Evolutionary conservation across 768 basidiomycete species (phyloP).

Genomic region (Suillus placidus): DNA sequence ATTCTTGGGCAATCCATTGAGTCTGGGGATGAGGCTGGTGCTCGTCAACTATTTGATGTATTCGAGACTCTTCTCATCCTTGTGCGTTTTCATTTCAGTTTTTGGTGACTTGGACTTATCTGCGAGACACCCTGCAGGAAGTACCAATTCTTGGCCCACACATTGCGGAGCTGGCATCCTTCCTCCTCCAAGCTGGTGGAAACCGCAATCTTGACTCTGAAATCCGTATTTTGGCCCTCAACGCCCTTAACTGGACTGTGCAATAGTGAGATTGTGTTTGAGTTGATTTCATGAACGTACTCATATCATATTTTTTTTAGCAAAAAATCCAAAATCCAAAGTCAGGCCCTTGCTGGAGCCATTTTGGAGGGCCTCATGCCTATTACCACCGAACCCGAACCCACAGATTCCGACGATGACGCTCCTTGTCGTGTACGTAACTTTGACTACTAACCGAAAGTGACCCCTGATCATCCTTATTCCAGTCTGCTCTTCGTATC

Average conservation of each 20-base stretch:
- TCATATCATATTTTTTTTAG: constrained; percentile 42
- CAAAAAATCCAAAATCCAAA: constrained; percentile 96
- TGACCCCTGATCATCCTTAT: constrained; percentile 14
- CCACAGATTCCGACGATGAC: constrained; percentile 91
- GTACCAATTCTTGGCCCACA: constrained; percentile 90
- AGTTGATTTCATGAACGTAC: background rate
- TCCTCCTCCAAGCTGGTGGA: constrained; percentile 83
- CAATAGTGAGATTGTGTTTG: constrained; percentile 69
- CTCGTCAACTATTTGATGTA: constrained; percentile 92
- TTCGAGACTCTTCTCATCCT: constrained; percentile 95
- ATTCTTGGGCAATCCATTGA: constrained; percentile 87
- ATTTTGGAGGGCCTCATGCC: constrained; percentile 94
- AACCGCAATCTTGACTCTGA: constrained; percentile 77
- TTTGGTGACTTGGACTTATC: constrained; percentile 12
- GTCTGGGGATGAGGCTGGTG: constrained; percentile 74
- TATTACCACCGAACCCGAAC: constrained; percentile 91
- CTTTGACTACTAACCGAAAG: background rate
- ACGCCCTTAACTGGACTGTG: constrained; percentile 95
- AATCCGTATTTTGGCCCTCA: constrained; percentile 87
- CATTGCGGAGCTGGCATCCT: constrained; percentile 83
- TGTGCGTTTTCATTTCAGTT: constrained; percentile 43
- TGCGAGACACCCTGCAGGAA: constrained; percentile 55
- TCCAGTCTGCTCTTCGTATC: constrained; percentile 88
- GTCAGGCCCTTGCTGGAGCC: constrained; percentile 75
- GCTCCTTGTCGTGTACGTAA: constrained; percentile 82